Base-by-base conservation (phyloP, 1,284 basidiomycete species). In the Cryptococcus deneoformans region DNA sequence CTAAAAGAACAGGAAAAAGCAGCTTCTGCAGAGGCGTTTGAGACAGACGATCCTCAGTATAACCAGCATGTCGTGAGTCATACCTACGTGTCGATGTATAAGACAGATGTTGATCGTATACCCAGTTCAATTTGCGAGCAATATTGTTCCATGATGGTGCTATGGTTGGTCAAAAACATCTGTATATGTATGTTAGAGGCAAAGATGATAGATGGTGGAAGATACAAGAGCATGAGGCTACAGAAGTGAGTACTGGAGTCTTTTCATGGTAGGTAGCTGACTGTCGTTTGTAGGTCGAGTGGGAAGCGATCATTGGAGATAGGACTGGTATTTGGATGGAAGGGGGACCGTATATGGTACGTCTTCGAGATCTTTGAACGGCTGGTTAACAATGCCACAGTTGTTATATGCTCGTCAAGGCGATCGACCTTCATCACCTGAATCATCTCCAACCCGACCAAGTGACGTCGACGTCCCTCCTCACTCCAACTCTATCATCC, bases 251-350 rank as follows among this genome's bases (percentile, higher is more conserved):
- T 53, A n/a, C 5, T 11, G 14, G 10, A 20, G 8, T 2, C 16
- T 50, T 50, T n/a, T 50, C 14, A 38, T 14, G n/a, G 49, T 1
- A n/a, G 37, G 34, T n/a, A 11, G 34, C 44, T 43, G 11, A 38
- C 4, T 56, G 6, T 24, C 24, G 40, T 24, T 6, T 29, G 10
- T 39, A 71, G 69, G 61, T 69, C 10, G 59, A 66, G 7, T 76
- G 64, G 61, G 61, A 64, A 40, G 51, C 50, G 1, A 67, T 76
- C 10, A 53, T 52, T 14, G 51, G 14, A 3, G 74, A 76, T 60
- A 61, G 56, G 46, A 73, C 70, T 0, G 74, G 74, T 2, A 55
- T 70, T 52, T 75, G 64, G 53, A 73, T 74, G 59, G 73, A 75
- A 39, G 74, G 72, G 8, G 74, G 74, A 3, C 68, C 73, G 5